Evolutionary conservation across 1,284 basidiomycete species (phyloP), one percentile per base, ranked within the genome.

Genomic region (Lignosus rhinocerotis): DNA sequence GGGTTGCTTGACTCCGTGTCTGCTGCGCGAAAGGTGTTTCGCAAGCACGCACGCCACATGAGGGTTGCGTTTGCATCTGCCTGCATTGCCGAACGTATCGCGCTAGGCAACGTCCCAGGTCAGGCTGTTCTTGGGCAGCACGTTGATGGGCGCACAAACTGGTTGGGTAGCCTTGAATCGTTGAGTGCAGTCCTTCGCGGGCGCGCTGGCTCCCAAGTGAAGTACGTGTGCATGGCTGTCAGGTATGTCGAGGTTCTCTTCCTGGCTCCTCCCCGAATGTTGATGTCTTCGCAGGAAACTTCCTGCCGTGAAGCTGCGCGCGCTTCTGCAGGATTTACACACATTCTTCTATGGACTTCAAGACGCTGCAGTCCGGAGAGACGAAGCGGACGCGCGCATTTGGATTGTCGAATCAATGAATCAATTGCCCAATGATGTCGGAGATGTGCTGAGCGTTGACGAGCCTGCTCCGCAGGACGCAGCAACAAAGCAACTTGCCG

Each of bases 1-100:
- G 56, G 56, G 2, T 46, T 67, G 2, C 64, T 81, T 31, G 52
- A 53, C 1, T 57, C 69, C 3, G 63, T 85, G 6, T 72, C 76
- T 36, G 65, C 67, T 6, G 78, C 80, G 5, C 79, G 80, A 1
- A 47, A 39, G 1, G 53, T 63, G 0, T 81, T 85, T 59, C 69
- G 65, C 21, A 51, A 60, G 33, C 69, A 68, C 16, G 67, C 73
- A 3, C 72, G 73, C 30, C 67, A 71, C 25, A 60, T 83, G 46
- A 80, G 80, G 6, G 62, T 84, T 1, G 83, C 77, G 3, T 81
- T 85, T 56, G 68, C 71, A 8, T 56, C 86, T n/a, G 63, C 84
- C 48, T 66, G 73, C 9, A 63, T 74, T 1, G 68, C 86, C 0
- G 79, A 80, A 48, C 63, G 65, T 3, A 78, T 80, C 41, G 64